Evolutionary conservation across 208 protist species (phyloP).

Genomic region (Leishmania major): DNA sequence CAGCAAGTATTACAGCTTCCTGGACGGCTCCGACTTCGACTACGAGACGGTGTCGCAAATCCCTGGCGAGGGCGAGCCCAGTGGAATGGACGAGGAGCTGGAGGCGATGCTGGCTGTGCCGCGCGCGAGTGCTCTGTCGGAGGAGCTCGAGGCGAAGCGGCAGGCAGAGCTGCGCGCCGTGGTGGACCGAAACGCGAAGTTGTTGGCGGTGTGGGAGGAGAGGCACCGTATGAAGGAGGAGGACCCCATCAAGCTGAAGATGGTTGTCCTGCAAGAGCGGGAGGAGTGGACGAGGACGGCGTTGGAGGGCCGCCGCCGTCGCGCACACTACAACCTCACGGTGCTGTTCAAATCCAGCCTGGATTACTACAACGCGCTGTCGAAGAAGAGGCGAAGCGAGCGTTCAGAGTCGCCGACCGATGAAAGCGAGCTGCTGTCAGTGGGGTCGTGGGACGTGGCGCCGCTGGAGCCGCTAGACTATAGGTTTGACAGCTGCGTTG

Average conservation of each 20-base stretch:
- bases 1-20: slow-evolving; percentile 12
- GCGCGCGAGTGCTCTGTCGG: neutral
- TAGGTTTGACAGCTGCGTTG: neutral
- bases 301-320: slow-evolving; percentile 17
- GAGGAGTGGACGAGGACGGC: slow-evolving; percentile 4
- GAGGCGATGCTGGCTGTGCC: slow-evolving; percentile 5
- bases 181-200: slow-evolving; percentile 1
- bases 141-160: slow-evolving; percentile 2
- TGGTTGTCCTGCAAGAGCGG: slow-evolving; percentile 15
- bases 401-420: neutral
- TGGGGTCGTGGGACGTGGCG: slow-evolving; percentile 2
- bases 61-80: slow-evolving; percentile 2
- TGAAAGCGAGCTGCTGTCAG: slow-evolving; percentile 5
- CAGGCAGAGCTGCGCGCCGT: neutral
- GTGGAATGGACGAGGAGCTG: neutral
- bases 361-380: slow-evolving; percentile 1
- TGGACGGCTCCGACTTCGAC: slow-evolving; percentile 6
- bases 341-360: slow-evolving; percentile 15
- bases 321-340: slow-evolving; percentile 18
- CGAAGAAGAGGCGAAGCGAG: neutral
- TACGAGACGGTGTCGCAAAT: slow-evolving; percentile 11
- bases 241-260: neutral
- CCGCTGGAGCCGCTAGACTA: neutral
- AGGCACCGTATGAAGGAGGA: neutral
- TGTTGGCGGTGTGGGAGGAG: neutral